A percentile compares a stretch with the other conserved stretches of the same genome.
Conservation (phyloP, 306 rosid genomes). For the Prunus armeniaca region DNA sequence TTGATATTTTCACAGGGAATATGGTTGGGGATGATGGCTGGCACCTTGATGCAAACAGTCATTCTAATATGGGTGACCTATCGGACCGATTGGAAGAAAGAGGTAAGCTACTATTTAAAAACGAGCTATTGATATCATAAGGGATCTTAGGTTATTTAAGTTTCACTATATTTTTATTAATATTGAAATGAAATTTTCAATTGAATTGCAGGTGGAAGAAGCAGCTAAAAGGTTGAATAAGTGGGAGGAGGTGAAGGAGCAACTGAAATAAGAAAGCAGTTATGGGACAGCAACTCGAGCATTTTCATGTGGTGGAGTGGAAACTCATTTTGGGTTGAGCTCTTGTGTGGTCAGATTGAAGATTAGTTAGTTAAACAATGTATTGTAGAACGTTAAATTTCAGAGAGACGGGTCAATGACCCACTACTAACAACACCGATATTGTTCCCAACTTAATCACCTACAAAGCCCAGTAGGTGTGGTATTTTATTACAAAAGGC, state of each 20-base stretch:
- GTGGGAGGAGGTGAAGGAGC: constrained; percentile 41
- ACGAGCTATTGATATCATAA: background rate
- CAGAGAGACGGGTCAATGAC: too few relatives aligned
- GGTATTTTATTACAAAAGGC: too few relatives aligned
- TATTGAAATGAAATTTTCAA: background rate
- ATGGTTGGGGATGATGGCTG: constrained; percentile 76
- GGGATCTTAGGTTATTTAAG: background rate
- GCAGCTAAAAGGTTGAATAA: constrained; percentile 50
- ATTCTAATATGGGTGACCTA: constrained; percentile 57
- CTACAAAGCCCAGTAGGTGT: too few relatives aligned
- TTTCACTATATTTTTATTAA: background rate
- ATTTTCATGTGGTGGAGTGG: background rate
- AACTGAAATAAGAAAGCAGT: constrained; percentile 10
- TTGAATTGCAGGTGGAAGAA: constrained; percentile 55
- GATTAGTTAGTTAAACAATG: background rate
- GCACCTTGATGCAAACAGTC: constrained; percentile 56
- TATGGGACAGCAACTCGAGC: too few relatives aligned
- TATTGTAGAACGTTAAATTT: background rate
- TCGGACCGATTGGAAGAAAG: constrained; percentile 66
- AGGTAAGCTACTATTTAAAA: constrained; percentile 32
- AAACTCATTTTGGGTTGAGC: background rate
- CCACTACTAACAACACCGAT: too few relatives aligned
- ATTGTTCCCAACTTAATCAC: too few relatives aligned
- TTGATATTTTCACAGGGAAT: constrained; percentile 44
- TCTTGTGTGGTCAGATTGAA: background rate